Conservation (phyloP, 306 rosid species). For the Vicia faba region DNA sequence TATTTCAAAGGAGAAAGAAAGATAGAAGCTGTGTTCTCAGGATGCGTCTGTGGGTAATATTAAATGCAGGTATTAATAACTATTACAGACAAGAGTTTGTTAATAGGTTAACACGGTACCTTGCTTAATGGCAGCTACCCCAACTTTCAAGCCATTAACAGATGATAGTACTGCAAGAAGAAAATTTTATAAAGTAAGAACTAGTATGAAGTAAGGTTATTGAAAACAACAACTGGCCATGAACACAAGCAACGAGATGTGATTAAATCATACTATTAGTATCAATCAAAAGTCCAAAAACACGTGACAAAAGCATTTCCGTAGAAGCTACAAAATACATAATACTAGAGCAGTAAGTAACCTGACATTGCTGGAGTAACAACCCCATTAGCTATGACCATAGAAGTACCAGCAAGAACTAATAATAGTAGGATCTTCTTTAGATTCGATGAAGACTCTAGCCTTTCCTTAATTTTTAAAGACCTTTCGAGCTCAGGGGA, state of each 20-base stretch:
- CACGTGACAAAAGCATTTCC: conserved; percentile 27
- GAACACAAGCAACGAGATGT: conserved; percentile 33
- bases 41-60: conserved; percentile 5
- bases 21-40: conserved; percentile 5
- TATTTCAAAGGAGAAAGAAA: conserved; percentile 6
- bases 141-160: conserved; percentile 79
- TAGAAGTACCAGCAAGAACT: conserved; percentile 97
- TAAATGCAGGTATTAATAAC: conserved; percentile 29
- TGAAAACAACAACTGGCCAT: conserved; percentile 32
- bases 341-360: conserved; percentile 34
- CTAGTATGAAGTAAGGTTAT: conserved; percentile 31
- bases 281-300: conserved; percentile 22
- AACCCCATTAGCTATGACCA: conserved; percentile 99
- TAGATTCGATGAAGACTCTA: conserved; percentile 77
- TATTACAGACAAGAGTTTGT: conserved; percentile 9
- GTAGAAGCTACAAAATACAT: conserved; percentile 22
- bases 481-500: conserved; percentile 98
- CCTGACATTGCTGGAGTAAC: conserved; percentile 98
- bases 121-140: conserved; percentile 68
- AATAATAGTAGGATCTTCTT: conserved; percentile 81
- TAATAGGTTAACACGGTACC: conserved; percentile 51
- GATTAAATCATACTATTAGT: conserved; percentile 17
- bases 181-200: conserved; percentile 37
- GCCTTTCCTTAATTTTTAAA: conserved; percentile 87
- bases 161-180: conserved; percentile 79